phyloP scores from a whole-genome alignment of 208 protist genomes.

The Acanthamoeba sp. region DNA sequence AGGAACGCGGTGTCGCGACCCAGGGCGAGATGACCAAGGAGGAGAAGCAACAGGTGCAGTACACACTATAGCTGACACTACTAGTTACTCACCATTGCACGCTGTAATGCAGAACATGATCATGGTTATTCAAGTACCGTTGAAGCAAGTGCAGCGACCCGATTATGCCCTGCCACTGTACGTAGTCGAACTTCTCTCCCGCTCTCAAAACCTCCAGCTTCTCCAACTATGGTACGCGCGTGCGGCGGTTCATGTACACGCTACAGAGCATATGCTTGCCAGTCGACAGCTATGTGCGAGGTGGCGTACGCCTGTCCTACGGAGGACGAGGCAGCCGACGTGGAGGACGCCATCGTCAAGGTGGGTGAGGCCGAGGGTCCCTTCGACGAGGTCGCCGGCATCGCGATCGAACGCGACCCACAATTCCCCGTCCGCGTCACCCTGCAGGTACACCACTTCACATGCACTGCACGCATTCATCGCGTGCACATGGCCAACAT shows the following conservation, averaged over 20 bases:
- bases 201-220: not conserved
- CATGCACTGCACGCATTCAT: not conserved
- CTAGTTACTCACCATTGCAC: not conserved
- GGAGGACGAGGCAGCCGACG: conserved; percentile 1
- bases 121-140: conserved; percentile 74
- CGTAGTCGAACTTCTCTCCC: not conserved
- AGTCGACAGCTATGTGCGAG: not conserved
- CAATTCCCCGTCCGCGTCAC: conserved; percentile 73
- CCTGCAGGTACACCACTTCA: not conserved
- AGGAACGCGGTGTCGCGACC: not conserved
- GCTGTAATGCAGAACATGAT: conserved; percentile 55
- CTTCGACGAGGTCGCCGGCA: conserved; percentile 37
- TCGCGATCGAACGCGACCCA: conserved; percentile 54
- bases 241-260: too few species aligned
- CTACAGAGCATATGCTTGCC: too few species aligned
- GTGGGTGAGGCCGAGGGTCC: conserved; percentile 70
- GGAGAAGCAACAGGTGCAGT: conserved; percentile 68
- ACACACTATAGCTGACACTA: not conserved
- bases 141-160: conserved; percentile 34
- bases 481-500: not conserved
- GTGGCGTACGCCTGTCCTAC: not conserved
- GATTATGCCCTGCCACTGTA: not conserved
- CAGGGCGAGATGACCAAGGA: conserved; percentile 69
- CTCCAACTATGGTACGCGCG: too few species aligned
- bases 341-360: conserved; percentile 74